Percentiles rank a stretch among this genome's conserved stretches.
Conservation (phyloP, 2,329 filamentous ascomycete genomes). For the Fonsecaea monophora region DNA sequence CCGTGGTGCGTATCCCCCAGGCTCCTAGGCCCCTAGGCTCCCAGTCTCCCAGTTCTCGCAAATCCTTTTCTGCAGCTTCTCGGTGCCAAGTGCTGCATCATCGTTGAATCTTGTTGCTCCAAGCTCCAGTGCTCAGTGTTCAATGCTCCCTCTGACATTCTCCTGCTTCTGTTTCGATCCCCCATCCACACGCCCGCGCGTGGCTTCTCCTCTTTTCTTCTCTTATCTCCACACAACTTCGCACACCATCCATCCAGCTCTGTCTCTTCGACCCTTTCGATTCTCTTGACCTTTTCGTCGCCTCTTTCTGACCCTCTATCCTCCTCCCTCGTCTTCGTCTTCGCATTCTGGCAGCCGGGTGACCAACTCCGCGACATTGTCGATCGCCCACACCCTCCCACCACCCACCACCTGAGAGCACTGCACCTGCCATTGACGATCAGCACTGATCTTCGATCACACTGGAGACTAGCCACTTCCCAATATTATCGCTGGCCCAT, state of each 20-base stretch:
- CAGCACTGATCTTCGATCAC: neutral
- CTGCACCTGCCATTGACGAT: neutral
- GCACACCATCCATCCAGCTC: conserved; percentile 6
- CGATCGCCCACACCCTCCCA: neutral
- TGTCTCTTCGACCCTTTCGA: conserved; percentile 4
- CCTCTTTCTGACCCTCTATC: conserved; percentile 7
- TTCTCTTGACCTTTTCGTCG: conserved; percentile 11
- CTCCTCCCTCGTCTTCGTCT: neutral
- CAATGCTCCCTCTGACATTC: conserved; percentile 2
- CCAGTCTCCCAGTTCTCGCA: neutral
- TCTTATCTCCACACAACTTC: conserved; percentile 24
- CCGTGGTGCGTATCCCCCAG: neutral
- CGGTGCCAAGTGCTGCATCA: conserved; percentile 7
- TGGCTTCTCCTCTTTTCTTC: conserved; percentile 17
- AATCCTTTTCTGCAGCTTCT: conserved; percentile 1
- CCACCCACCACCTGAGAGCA: neutral
- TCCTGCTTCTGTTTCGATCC: conserved; percentile 3
- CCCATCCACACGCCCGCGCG: neutral
- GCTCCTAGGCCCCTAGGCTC: neutral
- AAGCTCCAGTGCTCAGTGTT: neutral
- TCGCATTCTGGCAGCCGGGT: neutral
- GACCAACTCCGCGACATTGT: neutral
- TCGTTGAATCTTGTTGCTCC: conserved; percentile 3
- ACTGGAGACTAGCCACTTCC: neutral
- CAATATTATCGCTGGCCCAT: neutral